These are phyloP conservation scores for Linnemannia schmuckeri DNA, from an alignment of 192 early-diverging fungal species.

Conservation along the genomic window DNA sequence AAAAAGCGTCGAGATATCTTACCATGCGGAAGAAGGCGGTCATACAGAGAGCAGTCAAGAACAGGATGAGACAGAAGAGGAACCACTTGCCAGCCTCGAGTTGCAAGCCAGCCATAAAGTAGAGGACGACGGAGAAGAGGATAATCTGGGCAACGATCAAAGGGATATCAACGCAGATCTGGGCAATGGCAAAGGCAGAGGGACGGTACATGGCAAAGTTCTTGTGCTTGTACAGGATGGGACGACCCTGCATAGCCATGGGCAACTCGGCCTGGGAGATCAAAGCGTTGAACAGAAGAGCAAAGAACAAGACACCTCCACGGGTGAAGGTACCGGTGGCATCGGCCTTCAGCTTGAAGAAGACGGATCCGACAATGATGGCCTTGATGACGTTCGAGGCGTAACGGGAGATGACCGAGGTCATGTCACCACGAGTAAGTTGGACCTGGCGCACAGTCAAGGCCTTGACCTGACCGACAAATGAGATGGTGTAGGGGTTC, in stretches of 20 bases:
- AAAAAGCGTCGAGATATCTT: no score
- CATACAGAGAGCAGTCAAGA: slow-evolving; percentile 69
- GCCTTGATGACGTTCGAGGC: slow-evolving; percentile 69
- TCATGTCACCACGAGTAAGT: slow-evolving; percentile 69
- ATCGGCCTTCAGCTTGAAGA: slow-evolving; percentile 68
- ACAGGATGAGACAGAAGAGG: slow-evolving; percentile 67
- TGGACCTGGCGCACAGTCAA: slow-evolving; percentile 74
- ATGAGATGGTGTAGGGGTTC: slow-evolving; percentile 76
- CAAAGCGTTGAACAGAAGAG: slow-evolving; percentile 65
- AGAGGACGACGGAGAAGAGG: slow-evolving; percentile 68
- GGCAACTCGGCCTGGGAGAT: slow-evolving; percentile 79
- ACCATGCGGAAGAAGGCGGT: slow-evolving; percentile 71
- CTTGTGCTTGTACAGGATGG: slow-evolving; percentile 85
- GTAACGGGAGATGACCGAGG: slow-evolving; percentile 66
- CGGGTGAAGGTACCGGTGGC: slow-evolving; percentile 82
- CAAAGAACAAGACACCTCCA: slow-evolving; percentile 83
- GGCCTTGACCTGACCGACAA: slow-evolving; percentile 70
- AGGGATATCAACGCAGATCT: slow-evolving; percentile 68
- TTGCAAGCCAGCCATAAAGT: slow-evolving; percentile 75
- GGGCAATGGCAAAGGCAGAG: slow-evolving; percentile 69
- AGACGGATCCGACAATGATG: slow-evolving; percentile 80
- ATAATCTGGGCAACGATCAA: slow-evolving; percentile 63
- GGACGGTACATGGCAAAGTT: slow-evolving; percentile 78
- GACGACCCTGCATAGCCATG: slow-evolving; percentile 77
- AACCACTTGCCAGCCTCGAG: slow-evolving; percentile 68